phyloP scores from a whole-genome alignment of 179 eudicot genomes.

The Silene coronaria region DNA sequence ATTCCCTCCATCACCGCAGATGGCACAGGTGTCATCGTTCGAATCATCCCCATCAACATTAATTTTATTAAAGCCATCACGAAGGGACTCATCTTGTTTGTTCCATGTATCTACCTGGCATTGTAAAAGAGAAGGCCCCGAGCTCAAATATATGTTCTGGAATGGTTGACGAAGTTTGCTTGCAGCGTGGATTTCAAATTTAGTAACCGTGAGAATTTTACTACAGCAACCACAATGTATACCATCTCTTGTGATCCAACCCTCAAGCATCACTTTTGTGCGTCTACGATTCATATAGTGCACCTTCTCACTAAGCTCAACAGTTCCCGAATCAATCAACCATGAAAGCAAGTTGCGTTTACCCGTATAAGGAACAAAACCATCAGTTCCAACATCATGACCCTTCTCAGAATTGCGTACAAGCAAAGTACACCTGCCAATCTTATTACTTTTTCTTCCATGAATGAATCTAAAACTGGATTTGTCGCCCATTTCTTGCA shows the following conservation, averaged over 20 bases:
- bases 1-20: slow-evolving; percentile 97
- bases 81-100: slow-evolving; percentile 56
- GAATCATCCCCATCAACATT: slow-evolving; percentile 83
- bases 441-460: slow-evolving; percentile 56
- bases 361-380: slow-evolving; percentile 68
- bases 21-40: slow-evolving; percentile 90
- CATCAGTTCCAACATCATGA: slow-evolving; percentile 50
- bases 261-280: slow-evolving; percentile 71
- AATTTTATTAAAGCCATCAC: slow-evolving; percentile 49
- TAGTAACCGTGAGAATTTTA: slow-evolving; percentile 73
- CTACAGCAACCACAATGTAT: slow-evolving; percentile 95
- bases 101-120: slow-evolving; percentile 93
- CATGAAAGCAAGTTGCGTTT: slow-evolving; percentile 82
- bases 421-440: slow-evolving; percentile 80
- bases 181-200: slow-evolving; percentile 94
- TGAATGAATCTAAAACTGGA: slow-evolving; percentile 36
- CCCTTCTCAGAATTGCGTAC: slow-evolving; percentile 70
- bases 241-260: slow-evolving; percentile 88
- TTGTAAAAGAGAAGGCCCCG: slow-evolving; percentile 73
- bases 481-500: slow-evolving; percentile 25
- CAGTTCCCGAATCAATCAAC: slow-evolving; percentile 74
- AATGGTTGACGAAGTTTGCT: slow-evolving; percentile 85
- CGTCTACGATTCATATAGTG: slow-evolving; percentile 80
- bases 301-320: slow-evolving; percentile 69
- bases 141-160: slow-evolving; percentile 65